phyloP scores from a whole-genome alignment of 192 early-diverging fungal species.

The Coemansia asiatica region DNA sequence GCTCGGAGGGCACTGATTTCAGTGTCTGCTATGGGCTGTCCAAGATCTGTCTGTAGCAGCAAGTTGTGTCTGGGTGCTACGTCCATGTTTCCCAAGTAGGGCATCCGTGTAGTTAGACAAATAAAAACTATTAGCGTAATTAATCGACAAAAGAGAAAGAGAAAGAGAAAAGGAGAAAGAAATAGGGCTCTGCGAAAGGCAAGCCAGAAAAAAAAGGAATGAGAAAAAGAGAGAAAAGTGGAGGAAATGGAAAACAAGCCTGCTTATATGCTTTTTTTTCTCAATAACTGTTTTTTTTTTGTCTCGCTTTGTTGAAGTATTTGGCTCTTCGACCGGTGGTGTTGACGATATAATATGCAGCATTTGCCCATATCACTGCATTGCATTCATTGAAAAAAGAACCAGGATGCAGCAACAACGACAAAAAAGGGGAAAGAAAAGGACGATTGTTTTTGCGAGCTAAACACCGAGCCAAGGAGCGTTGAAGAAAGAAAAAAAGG shows the following conservation, averaged over 20 bases:
- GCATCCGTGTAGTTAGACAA: neutral
- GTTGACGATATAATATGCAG: too few species aligned
- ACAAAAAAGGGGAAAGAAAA: neutral
- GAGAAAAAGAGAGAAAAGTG: too few species aligned
- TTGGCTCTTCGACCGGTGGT: too few species aligned
- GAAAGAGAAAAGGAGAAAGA: neutral
- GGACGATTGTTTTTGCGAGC: neutral
- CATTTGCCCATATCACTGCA: too few species aligned
- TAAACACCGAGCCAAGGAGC: too few species aligned
- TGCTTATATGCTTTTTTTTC: neutral
- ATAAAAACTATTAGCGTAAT: neutral
- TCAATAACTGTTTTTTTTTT: neutral
- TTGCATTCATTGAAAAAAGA: neutral
- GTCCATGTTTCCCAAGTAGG: conserved; percentile 23
- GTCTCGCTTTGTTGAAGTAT: too few species aligned
- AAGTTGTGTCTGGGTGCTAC: conserved; percentile 16
- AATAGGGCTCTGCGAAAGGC: neutral
- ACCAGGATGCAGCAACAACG: neutral
- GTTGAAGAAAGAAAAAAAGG: too few species aligned
- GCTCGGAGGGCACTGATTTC: conserved; percentile 25
- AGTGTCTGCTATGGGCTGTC: conserved; percentile 12
- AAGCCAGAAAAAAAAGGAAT: neutral
- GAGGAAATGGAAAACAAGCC: too few species aligned
- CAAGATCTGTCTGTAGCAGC: conserved; percentile 25
- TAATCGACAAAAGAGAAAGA: neutral